Conservation (phyloP, 768 basidiomycete species). For the Macrolepiota dolichaula region DNA sequence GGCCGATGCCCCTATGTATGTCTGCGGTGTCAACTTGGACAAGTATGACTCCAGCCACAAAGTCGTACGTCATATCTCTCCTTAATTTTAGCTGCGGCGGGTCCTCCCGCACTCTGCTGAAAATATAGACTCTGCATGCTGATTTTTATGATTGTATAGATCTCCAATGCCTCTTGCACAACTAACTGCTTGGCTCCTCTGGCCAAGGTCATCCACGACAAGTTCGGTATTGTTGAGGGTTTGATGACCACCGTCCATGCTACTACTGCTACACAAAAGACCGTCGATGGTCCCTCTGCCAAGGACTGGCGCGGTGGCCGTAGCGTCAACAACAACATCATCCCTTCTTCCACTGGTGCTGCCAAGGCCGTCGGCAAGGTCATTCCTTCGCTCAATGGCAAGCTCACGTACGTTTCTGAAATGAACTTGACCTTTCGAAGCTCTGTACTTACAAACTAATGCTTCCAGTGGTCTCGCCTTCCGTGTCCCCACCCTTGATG, state of each 20-base stretch:
- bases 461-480: slow-evolving; percentile 83
- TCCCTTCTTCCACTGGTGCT: slow-evolving; percentile 97
- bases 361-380: slow-evolving; percentile 99
- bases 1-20: slow-evolving; percentile 94
- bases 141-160: slow-evolving; percentile 33
- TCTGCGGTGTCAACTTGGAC: slow-evolving; percentile 94
- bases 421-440: neutral
- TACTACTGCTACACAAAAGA: slow-evolving; percentile 94
- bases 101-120: neutral
- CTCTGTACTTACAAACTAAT: slow-evolving; percentile 8
- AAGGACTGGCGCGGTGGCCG: slow-evolving; percentile 99
- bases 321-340: slow-evolving; percentile 96
- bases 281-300: slow-evolving; percentile 89
- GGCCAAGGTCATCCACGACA: slow-evolving; percentile 97
- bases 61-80: slow-evolving; percentile 52
- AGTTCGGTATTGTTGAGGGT: slow-evolving; percentile 93
- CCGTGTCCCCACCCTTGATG: slow-evolving; percentile 95
- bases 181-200: slow-evolving; percentile 99
- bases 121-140: slow-evolving; percentile 5
- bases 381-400: slow-evolving; percentile 94
- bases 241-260: slow-evolving; percentile 99
- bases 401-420: slow-evolving; percentile 73
- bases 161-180: slow-evolving; percentile 99
- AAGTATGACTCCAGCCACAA: slow-evolving; percentile 83
- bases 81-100: neutral